phyloP scores from a whole-genome alignment of 805 yeast genomes.

The Suhomyces kilbournensis region DNA sequence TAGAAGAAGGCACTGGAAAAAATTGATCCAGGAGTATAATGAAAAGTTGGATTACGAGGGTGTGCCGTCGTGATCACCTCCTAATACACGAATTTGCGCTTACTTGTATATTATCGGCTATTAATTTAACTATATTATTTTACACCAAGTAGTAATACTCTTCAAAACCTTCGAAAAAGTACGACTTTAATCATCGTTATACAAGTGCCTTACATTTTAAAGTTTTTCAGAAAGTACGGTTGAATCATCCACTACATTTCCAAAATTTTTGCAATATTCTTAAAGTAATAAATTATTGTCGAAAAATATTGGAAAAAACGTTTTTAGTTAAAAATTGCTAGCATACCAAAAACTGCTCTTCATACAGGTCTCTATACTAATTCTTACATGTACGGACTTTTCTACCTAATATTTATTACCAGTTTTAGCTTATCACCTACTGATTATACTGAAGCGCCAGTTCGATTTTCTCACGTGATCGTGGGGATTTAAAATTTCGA shows the following conservation, averaged over 20 bases:
- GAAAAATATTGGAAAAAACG: neutral
- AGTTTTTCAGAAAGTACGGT: too few relatives aligned
- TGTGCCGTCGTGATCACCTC: slow-evolving; percentile 63
- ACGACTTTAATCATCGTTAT: too few relatives aligned
- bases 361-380: neutral
- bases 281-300: too few relatives aligned
- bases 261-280: too few relatives aligned
- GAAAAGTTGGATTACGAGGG: slow-evolving; percentile 76
- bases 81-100: too few relatives aligned
- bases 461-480: neutral
- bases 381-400: neutral
- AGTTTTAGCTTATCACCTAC: neutral
- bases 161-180: too few relatives aligned
- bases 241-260: too few relatives aligned
- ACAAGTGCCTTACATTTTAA: too few relatives aligned
- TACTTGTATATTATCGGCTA: too few relatives aligned
- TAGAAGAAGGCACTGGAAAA: slow-evolving; percentile 62
- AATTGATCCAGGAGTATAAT: slow-evolving; percentile 50
- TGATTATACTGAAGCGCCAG: neutral
- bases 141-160: too few relatives aligned
- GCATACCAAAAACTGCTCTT: neutral
- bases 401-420: neutral
- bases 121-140: too few relatives aligned
- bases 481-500: neutral
- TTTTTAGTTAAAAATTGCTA: neutral